These are phyloP conservation scores for Dactylellina sp. DNA, from an alignment of 2,329 filamentous ascomycete species.

Conservation along the genomic window DNA sequence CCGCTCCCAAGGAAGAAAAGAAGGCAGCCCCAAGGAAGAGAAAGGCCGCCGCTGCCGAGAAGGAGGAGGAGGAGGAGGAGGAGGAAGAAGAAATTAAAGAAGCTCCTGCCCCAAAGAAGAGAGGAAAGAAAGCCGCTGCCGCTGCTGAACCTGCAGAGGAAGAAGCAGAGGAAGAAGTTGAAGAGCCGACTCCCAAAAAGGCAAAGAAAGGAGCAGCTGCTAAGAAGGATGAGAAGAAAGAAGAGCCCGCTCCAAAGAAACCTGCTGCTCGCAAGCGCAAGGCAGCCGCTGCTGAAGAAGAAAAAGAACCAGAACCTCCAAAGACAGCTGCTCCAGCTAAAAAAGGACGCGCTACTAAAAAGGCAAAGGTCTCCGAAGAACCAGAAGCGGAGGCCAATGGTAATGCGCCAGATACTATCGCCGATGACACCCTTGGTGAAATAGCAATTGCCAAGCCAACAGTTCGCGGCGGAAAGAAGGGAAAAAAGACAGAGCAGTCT, in stretches of 20 bases:
- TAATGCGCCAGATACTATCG: background rate
- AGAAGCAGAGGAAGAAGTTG: conserved; percentile 13
- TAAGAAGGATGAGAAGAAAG: conserved; percentile 26
- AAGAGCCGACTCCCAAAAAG: conserved; percentile 25
- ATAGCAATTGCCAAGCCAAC: conserved; percentile 49
- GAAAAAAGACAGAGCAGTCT: conserved; percentile 16
- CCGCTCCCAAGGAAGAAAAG: conserved; percentile 30
- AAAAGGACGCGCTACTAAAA: conserved; percentile 38
- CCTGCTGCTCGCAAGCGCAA: conserved; percentile 38
- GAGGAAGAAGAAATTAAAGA: conserved; percentile 12
- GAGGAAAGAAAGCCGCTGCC: conserved; percentile 36
- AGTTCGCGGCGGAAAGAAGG: conserved; percentile 34
- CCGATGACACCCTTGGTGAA: conserved; percentile 47
- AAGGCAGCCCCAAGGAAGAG: conserved; percentile 18
- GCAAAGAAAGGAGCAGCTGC: conserved; percentile 8
- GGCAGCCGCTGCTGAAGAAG: conserved; percentile 27
- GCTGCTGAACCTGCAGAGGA: conserved; percentile 10
- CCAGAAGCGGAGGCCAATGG: conserved; percentile 22
- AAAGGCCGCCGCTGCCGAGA: conserved; percentile 13
- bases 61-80: conserved; percentile 24
- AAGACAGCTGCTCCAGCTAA: conserved; percentile 25
- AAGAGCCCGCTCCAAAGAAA: conserved; percentile 40
- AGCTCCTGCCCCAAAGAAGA: conserved; percentile 22
- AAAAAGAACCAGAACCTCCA: conserved; percentile 21
- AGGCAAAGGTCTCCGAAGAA: conserved; percentile 42